phyloP scores from a whole-genome alignment of 2,329 filamentous ascomycete species.

The Sarocladium strictum region DNA sequence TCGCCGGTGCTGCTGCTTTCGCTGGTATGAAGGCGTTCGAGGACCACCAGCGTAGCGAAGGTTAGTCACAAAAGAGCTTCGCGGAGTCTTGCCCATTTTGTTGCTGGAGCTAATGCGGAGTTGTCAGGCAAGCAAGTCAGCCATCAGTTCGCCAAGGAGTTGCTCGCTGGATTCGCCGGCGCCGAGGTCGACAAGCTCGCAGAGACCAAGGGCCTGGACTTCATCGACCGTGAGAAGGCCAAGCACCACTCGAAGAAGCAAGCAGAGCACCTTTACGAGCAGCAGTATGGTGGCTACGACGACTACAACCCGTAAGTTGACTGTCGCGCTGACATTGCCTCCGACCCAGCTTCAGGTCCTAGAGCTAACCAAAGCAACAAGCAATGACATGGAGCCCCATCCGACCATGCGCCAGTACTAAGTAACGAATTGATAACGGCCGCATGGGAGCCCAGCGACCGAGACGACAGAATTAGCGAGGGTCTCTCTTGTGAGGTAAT shows the following conservation, averaged over 20 bases:
- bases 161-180: conserved; percentile 64
- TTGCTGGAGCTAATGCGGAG: neutral
- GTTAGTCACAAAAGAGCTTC: neutral
- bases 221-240: conserved; percentile 50
- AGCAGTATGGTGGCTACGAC: conserved; percentile 36
- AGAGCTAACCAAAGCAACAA: neutral
- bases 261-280: conserved; percentile 54
- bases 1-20: conserved; percentile 72
- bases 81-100: conserved; percentile 30
- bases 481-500: too few species aligned
- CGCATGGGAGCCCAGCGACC: too few species aligned
- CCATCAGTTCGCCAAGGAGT: conserved; percentile 73
- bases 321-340: too few species aligned
- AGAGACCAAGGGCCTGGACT: conserved; percentile 64
- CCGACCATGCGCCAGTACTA: neutral
- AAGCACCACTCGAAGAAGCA: conserved; percentile 53
- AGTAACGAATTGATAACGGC: too few species aligned
- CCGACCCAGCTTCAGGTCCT: too few species aligned
- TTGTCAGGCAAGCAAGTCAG: conserved; percentile 47
- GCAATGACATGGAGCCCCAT: neutral
- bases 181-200: conserved; percentile 71
- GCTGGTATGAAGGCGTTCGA: conserved; percentile 76
- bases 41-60: conserved; percentile 65
- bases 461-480: too few species aligned
- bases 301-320: conserved; percentile 51